These are phyloP conservation scores for Scheffersomyces insectosa DNA, from an alignment of 1,139 yeast genomes.

Conservation along the genomic window DNA sequence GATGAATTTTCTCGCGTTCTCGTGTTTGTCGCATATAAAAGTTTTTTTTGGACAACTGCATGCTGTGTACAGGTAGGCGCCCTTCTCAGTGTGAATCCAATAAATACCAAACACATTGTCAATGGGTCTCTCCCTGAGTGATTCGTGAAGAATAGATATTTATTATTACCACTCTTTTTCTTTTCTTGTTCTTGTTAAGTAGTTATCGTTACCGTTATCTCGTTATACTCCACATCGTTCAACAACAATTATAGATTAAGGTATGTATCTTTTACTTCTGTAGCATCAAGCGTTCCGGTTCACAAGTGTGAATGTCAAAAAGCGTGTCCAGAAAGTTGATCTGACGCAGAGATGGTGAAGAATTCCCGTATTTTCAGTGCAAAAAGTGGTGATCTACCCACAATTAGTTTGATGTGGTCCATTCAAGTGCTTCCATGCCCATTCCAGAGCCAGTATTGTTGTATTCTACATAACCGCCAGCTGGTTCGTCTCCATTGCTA, in stretches of 20 bases:
- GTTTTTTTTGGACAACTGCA: not conserved
- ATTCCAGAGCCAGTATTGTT: no score
- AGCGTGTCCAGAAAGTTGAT: no score
- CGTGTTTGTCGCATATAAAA: not conserved
- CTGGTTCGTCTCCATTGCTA: no score
- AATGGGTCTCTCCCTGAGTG: no score
- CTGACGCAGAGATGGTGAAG: no score
- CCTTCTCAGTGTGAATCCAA: not conserved
- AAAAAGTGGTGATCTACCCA: not conserved
- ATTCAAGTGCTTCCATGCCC: no score
- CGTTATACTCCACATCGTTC: not conserved
- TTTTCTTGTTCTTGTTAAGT: not conserved
- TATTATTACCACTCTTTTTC: not conserved
- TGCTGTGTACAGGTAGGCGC: not conserved
- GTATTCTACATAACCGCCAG: no score
- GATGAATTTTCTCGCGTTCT: not conserved
- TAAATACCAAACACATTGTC: constrained; percentile 1
- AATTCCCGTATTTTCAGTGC: not conserved
- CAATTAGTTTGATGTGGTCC: not conserved
- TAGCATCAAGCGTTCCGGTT: no score
- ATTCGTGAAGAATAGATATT: no score
- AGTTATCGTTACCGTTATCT: not conserved
- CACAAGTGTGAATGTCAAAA: no score
- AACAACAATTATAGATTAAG: constrained; percentile 1
- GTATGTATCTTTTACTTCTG: not conserved